These are phyloP conservation scores for Hypoxylon sp. DNA, from an alignment of 2,329 filamentous ascomycete species.

Conservation along the genomic window DNA sequence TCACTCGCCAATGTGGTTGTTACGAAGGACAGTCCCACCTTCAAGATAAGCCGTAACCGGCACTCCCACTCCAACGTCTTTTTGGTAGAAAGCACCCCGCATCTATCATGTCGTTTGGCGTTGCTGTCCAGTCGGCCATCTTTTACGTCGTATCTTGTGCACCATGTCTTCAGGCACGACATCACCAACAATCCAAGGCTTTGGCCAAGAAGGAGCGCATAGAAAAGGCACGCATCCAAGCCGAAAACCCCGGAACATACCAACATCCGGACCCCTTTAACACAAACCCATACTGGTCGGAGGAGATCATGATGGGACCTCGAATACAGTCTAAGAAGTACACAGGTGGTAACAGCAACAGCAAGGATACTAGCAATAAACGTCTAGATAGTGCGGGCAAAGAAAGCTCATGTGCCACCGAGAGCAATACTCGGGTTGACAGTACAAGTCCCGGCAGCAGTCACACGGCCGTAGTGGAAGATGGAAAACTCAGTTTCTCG, in stretches of 20 bases:
- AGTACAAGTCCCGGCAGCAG: slow-evolving; percentile 51
- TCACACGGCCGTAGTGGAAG: slow-evolving; percentile 58
- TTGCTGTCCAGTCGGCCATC: slow-evolving; percentile 76
- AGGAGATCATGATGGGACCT: slow-evolving; percentile 86
- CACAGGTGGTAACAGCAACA: slow-evolving; percentile 62
- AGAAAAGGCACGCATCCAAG: slow-evolving; percentile 70
- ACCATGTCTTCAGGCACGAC: slow-evolving; percentile 76
- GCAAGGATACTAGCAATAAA: slow-evolving; percentile 67
- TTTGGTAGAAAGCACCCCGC: neutral
- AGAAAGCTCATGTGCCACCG: slow-evolving; percentile 55
- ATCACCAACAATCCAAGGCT: slow-evolving; percentile 74
- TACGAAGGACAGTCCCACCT: slow-evolving; percentile 4
- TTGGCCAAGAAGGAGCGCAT: slow-evolving; percentile 74
- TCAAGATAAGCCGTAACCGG: slow-evolving; percentile 23
- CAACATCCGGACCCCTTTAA: slow-evolving; percentile 82
- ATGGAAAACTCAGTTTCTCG: slow-evolving; percentile 50
- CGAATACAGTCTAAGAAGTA: slow-evolving; percentile 64
- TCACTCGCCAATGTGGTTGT: slow-evolving; percentile 27
- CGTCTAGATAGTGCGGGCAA: slow-evolving; percentile 66
- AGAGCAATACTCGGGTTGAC: slow-evolving; percentile 48
- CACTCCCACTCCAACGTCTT: slow-evolving; percentile 4
- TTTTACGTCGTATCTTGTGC: slow-evolving; percentile 83
- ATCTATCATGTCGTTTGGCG: slow-evolving; percentile 59
- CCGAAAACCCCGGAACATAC: slow-evolving; percentile 77
- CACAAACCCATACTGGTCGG: slow-evolving; percentile 88